These are phyloP conservation scores for Cutaneotrichosporon dermatis DNA, from an alignment of 1,284 basidiomycete species.

Conservation along the genomic window DNA sequence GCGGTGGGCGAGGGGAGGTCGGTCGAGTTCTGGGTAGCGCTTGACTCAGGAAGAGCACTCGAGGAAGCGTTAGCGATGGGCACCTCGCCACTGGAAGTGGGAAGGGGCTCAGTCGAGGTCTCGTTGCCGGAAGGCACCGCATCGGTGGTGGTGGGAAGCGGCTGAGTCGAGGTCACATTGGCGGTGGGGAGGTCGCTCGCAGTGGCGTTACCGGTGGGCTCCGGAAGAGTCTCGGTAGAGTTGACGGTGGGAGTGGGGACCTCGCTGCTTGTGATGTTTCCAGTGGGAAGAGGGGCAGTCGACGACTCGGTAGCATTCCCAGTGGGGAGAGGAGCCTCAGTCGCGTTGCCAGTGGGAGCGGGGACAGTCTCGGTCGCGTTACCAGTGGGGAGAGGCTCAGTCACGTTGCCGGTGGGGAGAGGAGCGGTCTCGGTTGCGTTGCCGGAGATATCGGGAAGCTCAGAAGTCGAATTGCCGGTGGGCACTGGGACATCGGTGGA, in stretches of 20 bases:
- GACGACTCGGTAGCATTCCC: constrained; percentile 8
- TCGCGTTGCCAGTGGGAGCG: background rate
- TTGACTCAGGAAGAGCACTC: background rate
- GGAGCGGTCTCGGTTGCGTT: background rate
- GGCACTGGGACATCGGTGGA: background rate
- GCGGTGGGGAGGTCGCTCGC: constrained; percentile 1
- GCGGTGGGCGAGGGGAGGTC: background rate
- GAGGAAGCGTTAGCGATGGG: background rate
- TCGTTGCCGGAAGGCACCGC: constrained; percentile 2
- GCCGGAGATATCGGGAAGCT: constrained; percentile 1
- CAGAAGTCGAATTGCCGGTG: constrained; percentile 5
- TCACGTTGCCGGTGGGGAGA: constrained; percentile 1
- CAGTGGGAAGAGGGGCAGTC: background rate
- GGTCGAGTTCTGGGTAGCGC: background rate
- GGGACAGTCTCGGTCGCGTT: constrained; percentile 4
- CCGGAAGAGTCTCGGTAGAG: constrained; percentile 2
- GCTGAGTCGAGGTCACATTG: background rate
- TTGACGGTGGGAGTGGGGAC: constrained; percentile 4
- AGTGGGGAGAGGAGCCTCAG: background rate
- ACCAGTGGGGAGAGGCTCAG: constrained; percentile 2
- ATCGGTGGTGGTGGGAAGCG: background rate
- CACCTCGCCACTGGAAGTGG: background rate
- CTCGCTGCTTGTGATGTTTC: background rate
- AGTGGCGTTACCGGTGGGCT: constrained; percentile 3
- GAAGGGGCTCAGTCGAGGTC: constrained; percentile 3